Evolutionary conservation across 202 grass and related monocot genomes (phyloP), one percentile per base, ranked within the genome.

Genomic region (Cymbopogon flexuosus): DNA sequence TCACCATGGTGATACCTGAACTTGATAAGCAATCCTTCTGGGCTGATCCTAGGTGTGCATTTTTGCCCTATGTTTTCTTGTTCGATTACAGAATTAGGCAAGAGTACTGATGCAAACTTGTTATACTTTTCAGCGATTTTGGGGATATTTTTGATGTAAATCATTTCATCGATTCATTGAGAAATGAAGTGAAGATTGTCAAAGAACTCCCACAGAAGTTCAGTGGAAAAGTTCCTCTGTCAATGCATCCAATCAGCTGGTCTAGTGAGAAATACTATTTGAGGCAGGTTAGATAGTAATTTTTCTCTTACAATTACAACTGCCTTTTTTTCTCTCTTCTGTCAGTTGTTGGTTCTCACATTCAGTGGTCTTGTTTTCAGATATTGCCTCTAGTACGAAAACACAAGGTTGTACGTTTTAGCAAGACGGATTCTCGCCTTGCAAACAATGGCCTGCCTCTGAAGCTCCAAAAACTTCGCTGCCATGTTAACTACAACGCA

Each of bases 1-100:
- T 93, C 67, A 98, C 92, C 23, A 78, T 98, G 65, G 90, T 98
- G 16, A 65, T 93, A 86, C 95, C 95, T 66, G 86, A 98, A 90
- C 95, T 95, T 61, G 95, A 95, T 84, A 98, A 98, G 77, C 88
- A 89, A 80, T 98, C 92, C 86, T 98, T 98, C 85, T 98, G 95
- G 95, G 90, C 92, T 86, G 92, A 98, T 85, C 90, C 92, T 71
- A 93, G 93, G 93, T 96, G 57, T 90, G 78, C n/a, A 84, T 11
- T 76, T 83, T 72, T 74, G 4, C 5, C 19, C 58, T 11, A 79
- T 71, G n/a, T 2, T 73, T 83, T 34, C 4, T 43, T 76, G 31
- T 61, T 84, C 82, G 40, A 67, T 58, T 24, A 22, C 47, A 46
- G 62, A 86, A 13, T 69, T 52, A 43, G 36, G 52, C 43, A 6